These are phyloP conservation scores for Carex sylvatica DNA, from an alignment of 202 grass and related monocot genomes.

Conservation along the genomic window DNA sequence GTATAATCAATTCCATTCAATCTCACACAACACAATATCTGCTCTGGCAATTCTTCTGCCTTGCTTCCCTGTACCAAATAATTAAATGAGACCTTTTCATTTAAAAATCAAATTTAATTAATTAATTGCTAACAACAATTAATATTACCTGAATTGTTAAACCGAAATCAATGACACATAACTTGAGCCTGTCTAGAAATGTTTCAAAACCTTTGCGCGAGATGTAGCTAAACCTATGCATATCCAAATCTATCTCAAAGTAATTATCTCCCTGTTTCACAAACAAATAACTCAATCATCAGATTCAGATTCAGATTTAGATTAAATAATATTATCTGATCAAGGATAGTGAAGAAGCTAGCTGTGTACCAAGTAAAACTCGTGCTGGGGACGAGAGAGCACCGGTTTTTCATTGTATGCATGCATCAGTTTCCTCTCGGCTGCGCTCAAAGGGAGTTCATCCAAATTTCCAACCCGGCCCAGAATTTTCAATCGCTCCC, in stretches of 20 bases:
- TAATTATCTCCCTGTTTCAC: conserved; percentile 78
- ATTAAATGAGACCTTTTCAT: not conserved
- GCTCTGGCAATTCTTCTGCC: conserved; percentile 85
- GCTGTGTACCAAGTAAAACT: conserved; percentile 68
- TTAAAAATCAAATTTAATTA: not conserved
- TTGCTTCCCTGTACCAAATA: conserved; percentile 69
- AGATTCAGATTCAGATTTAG: too few relatives aligned
- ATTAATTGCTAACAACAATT: not conserved
- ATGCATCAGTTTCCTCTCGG: conserved; percentile 94
- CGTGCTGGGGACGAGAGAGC: conserved; percentile 89
- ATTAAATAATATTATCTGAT: too few relatives aligned
- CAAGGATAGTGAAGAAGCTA: not conserved
- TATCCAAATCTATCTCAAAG: conserved; percentile 96
- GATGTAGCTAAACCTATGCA: conserved; percentile 99
- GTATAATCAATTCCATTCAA: conserved; percentile 89
- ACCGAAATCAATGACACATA: conserved; percentile 79
- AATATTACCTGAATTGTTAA: conserved; percentile 84
- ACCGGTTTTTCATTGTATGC: conserved; percentile 98
- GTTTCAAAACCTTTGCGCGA: conserved; percentile 95
- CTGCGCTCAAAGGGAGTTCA: conserved; percentile 81
- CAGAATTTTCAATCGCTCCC: conserved; percentile 93
- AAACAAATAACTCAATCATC: not conserved
- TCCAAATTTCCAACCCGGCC: conserved; percentile 90
- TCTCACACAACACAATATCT: conserved; percentile 85
- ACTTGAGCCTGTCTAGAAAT: conserved; percentile 89